phyloP scores from a whole-genome alignment of 495 filamentous ascomycete genomes.

The Lasiosphaeria miniovina region DNA sequence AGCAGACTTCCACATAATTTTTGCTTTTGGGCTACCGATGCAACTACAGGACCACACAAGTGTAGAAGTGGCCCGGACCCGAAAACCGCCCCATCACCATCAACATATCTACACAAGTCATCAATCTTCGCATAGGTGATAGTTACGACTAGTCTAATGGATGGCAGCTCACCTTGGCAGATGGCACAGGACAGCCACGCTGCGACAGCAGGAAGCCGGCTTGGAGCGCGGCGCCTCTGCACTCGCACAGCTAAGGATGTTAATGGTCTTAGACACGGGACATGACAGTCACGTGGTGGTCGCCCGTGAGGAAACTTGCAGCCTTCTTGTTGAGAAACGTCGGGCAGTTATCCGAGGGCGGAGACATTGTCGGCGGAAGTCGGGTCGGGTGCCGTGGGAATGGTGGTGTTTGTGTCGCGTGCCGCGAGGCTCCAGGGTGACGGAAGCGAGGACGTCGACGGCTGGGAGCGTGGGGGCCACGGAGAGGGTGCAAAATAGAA shows the following conservation, averaged over 20 bases:
- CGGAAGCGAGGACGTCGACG: background rate
- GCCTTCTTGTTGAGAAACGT: conserved; percentile 16
- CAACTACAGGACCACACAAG: too few species aligned
- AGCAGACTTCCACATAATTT: too few species aligned
- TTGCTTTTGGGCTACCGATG: too few species aligned
- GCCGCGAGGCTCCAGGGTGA: conserved; percentile 3
- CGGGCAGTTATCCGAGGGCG: conserved; percentile 14
- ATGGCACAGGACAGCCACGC: conserved; percentile 18
- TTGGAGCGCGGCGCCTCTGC: conserved; percentile 12
- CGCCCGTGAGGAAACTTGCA: conserved; percentile 1
- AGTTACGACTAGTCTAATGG: background rate
- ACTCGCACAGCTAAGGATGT: conserved; percentile 17
- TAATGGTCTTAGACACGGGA: background rate
- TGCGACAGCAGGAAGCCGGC: conserved; percentile 18
- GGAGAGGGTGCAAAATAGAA: too few species aligned
- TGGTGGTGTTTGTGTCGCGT: conserved; percentile 6
- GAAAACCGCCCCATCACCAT: too few species aligned
- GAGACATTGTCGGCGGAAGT: conserved; percentile 18
- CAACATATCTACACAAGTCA: too few species aligned
- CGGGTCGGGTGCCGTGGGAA: conserved; percentile 5
- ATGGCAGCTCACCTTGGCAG: conserved; percentile 11
- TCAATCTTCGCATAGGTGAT: too few species aligned
- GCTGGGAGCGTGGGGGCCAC: background rate
- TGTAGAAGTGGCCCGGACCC: too few species aligned
- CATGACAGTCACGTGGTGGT: too few species aligned